phyloP scores from a whole-genome alignment of 352 stramenopile species.

The Plasmopara muralis region DNA sequence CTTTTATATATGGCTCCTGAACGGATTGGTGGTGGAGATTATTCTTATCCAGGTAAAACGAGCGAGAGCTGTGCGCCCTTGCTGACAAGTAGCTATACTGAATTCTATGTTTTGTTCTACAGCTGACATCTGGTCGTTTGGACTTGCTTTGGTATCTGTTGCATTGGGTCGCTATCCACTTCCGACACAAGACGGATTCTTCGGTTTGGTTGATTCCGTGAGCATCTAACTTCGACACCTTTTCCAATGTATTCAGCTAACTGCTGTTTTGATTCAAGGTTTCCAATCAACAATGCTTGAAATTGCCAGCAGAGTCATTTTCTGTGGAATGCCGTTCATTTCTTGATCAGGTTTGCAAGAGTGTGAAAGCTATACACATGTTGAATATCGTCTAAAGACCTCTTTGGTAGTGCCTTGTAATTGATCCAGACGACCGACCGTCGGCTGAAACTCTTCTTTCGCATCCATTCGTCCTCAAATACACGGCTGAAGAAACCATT shows the following conservation, averaged over 20 bases:
- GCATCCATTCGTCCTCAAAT: slow-evolving; percentile 68
- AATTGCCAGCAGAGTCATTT: slow-evolving; percentile 54
- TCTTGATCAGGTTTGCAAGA: slow-evolving; percentile 41
- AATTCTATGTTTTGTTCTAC: slow-evolving; percentile 3
- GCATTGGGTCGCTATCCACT: slow-evolving; percentile 79
- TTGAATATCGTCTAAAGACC: slow-evolving; percentile 4
- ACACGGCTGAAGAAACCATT: slow-evolving; percentile 59
- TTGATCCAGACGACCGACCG: slow-evolving; percentile 57
- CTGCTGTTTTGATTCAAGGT: slow-evolving; percentile 28
- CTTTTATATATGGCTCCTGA: slow-evolving; percentile 94
- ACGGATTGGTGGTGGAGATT: slow-evolving; percentile 87
- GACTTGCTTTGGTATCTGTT: slow-evolving; percentile 69
- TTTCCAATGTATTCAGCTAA: too few relatives aligned
- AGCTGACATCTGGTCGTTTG: slow-evolving; percentile 84
- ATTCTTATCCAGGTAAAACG: slow-evolving; percentile 71
- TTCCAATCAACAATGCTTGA: slow-evolving; percentile 67
- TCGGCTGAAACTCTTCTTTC: slow-evolving; percentile 56
- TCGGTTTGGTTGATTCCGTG: slow-evolving; percentile 81
- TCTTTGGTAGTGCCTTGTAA: slow-evolving; percentile 44
- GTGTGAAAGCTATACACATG: not conserved
- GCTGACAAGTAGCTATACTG: slow-evolving; percentile 1
- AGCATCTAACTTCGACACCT: slow-evolving; percentile 6
- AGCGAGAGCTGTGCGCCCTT: not conserved
- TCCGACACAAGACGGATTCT: slow-evolving; percentile 82
- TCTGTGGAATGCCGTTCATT: slow-evolving; percentile 69